A percentile compares a stretch with the other conserved stretches of the same genome.
Conservation (phyloP, 2,329 filamentous ascomycete genomes). For the Trichoderma asperellum region DNA sequence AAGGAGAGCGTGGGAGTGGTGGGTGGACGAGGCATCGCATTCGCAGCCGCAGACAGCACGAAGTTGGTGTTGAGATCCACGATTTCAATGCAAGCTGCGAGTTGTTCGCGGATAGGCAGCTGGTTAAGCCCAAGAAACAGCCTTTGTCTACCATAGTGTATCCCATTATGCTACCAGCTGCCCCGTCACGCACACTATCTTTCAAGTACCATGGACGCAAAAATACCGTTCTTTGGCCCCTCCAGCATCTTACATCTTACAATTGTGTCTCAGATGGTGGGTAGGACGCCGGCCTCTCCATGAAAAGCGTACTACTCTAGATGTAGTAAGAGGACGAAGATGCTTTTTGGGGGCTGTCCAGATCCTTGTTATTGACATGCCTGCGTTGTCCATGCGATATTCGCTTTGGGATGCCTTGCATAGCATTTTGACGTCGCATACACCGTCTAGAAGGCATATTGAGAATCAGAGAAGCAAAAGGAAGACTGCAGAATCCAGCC, state of each 20-base stretch:
- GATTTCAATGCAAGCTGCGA: conserved; percentile 5
- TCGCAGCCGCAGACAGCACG: neutral
- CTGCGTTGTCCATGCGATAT: neutral
- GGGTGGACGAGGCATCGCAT: conserved; percentile 8
- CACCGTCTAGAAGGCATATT: conserved; percentile 12
- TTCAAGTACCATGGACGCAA: neutral
- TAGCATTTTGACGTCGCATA: conserved; percentile 19
- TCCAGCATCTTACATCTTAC: neutral
- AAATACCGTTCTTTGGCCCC: neutral
- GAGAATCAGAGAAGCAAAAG: conserved; percentile 4
- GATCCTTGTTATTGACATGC: conserved; percentile 8
- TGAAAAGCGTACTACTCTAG: conserved; percentile 8
- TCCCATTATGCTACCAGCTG: neutral
- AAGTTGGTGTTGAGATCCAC: conserved; percentile 15
- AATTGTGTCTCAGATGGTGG: neutral
- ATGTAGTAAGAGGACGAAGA: neutral
- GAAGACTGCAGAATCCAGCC: neutral
- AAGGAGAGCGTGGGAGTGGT: neutral
- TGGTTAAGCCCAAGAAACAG: neutral
- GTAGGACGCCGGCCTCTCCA: neutral
- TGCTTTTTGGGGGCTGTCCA: neutral
- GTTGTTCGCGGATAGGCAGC: conserved; percentile 12
- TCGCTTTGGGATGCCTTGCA: conserved; percentile 22
- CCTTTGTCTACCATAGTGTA: neutral
- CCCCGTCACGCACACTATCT: neutral